A percentile compares a stretch with the other conserved stretches of the same genome.
Conservation (phyloP, 176 grass and related monocot genomes). For the Cymbopogon citratus region DNA sequence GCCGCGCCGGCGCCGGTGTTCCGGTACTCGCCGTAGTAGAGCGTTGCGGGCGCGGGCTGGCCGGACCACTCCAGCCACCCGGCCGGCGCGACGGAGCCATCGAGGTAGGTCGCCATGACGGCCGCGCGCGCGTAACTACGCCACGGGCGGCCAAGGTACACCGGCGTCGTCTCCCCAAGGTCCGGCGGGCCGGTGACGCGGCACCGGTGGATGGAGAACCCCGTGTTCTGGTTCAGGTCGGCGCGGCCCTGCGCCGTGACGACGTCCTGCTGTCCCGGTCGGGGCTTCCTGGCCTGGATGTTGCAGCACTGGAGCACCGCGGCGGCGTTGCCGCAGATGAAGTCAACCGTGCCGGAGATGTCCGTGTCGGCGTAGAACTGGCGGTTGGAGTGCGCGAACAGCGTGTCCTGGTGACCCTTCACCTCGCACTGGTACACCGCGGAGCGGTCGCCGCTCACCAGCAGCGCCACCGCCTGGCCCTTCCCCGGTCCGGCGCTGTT, state of each 20-base stretch:
- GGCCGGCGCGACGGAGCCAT: slow-evolving; percentile 26
- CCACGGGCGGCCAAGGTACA: slow-evolving; percentile 82
- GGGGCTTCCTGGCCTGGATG: slow-evolving; percentile 38
- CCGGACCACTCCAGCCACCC: slow-evolving; percentile 67
- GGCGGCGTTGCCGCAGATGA: slow-evolving; percentile 77
- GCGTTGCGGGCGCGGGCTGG: slow-evolving; percentile 31
- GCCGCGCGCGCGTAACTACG: slow-evolving; percentile 44
- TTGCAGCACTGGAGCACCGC: slow-evolving; percentile 54
- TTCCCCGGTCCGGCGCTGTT: slow-evolving; percentile 57
- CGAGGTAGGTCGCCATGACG: slow-evolving; percentile 46
- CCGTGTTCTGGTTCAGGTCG: slow-evolving; percentile 72
- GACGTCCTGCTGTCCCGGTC: slow-evolving; percentile 16
- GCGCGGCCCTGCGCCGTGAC: slow-evolving; percentile 70
- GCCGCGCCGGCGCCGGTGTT: slow-evolving; percentile 43
- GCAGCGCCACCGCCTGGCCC: slow-evolving; percentile 66
- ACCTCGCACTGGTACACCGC: slow-evolving; percentile 65
- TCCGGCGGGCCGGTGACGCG: slow-evolving; percentile 41
- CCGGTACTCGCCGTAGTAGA: slow-evolving; percentile 74
- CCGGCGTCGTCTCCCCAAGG: slow-evolving; percentile 23
- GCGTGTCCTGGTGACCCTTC: slow-evolving; percentile 72
- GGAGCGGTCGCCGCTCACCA: slow-evolving; percentile 54
- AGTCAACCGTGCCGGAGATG: slow-evolving; percentile 73
- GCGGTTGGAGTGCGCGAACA: slow-evolving; percentile 64
- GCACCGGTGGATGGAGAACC: slow-evolving; percentile 67
- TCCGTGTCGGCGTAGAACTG: slow-evolving; percentile 49